Conservation (phyloP, 2,329 filamentous ascomycete genomes). For the Scopulariopsis brevicaulis region DNA sequence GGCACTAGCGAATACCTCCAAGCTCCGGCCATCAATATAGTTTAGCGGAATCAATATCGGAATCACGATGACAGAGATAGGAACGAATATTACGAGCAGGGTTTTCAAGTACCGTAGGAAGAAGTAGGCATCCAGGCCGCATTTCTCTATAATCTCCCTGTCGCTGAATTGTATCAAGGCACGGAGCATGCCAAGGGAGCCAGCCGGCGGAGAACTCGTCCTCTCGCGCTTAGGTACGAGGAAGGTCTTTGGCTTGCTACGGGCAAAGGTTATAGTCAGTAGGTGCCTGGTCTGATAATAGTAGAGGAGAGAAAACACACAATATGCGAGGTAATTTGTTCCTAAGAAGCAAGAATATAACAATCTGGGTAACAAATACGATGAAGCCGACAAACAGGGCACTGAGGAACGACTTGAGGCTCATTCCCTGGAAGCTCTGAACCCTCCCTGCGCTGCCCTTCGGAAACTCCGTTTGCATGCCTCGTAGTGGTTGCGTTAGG, state of each 20-base stretch:
- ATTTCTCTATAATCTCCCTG: slow-evolving; percentile 85
- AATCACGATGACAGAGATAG: slow-evolving; percentile 65
- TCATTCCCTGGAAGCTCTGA: no score
- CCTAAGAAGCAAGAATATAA: slow-evolving; percentile 65
- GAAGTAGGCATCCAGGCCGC: slow-evolving; percentile 93
- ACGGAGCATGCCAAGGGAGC: slow-evolving; percentile 38
- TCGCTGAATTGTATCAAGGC: slow-evolving; percentile 57
- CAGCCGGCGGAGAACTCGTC: slow-evolving; percentile 58
- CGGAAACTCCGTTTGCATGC: not conserved
- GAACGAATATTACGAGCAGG: slow-evolving; percentile 84
- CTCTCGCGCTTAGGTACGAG: slow-evolving; percentile 77
- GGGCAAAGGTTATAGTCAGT: slow-evolving; percentile 6
- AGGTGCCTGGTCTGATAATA: slow-evolving; percentile 1
- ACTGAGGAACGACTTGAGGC: slow-evolving; percentile 48
- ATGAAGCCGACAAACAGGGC: slow-evolving; percentile 51
- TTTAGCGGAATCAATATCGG: slow-evolving; percentile 85
- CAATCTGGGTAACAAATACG: slow-evolving; percentile 51
- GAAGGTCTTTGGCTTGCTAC: slow-evolving; percentile 71
- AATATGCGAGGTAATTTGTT: slow-evolving; percentile 76
- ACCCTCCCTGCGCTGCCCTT: slow-evolving; percentile 13
- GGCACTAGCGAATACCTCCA: slow-evolving; percentile 31
- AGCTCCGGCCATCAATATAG: slow-evolving; percentile 56
- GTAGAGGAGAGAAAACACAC: no score
- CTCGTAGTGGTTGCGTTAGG: not conserved
- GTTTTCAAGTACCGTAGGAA: slow-evolving; percentile 75